Conservation (phyloP, 495 filamentous ascomycete genomes). For the Echria macrotheca region DNA sequence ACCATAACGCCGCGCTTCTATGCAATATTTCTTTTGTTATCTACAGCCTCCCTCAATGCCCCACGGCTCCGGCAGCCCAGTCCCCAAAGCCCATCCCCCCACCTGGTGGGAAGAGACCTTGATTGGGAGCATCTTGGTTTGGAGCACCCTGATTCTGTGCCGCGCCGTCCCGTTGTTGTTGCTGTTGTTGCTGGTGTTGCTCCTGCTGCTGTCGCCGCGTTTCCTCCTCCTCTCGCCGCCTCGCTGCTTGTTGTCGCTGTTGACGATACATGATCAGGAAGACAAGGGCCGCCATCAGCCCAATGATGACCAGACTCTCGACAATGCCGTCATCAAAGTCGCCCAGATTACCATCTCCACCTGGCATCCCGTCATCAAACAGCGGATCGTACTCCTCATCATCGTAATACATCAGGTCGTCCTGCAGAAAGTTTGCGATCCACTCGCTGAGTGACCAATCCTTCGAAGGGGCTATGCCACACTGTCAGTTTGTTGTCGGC, state of each 20-base stretch:
- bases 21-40: slow-evolving; percentile 1
- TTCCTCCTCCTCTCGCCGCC: slow-evolving; percentile 33
- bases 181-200: slow-evolving; percentile 14
- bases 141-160: no score
- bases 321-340: slow-evolving; percentile 67
- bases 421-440: slow-evolving; percentile 75
- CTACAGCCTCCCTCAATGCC: slow-evolving; percentile 47
- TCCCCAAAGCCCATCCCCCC: slow-evolving; percentile 65
- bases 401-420: slow-evolving; percentile 61
- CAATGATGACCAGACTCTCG: slow-evolving; percentile 80
- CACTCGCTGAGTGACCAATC: slow-evolving; percentile 75
- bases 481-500: slow-evolving; percentile 15
- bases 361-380: slow-evolving; percentile 51
- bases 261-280: slow-evolving; percentile 80
- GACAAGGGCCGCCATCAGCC: slow-evolving; percentile 65
- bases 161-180: no score
- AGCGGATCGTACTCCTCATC: slow-evolving; percentile 54
- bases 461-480: slow-evolving; percentile 52
- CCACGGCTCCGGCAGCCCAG: slow-evolving; percentile 73
- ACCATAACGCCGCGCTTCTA: slow-evolving; percentile 8
- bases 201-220: slow-evolving; percentile 28
- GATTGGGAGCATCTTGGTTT: slow-evolving; percentile 13
- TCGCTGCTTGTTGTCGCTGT: slow-evolving; percentile 58
- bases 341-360: slow-evolving; percentile 47
- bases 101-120: slow-evolving; percentile 54